Base-by-base conservation (phyloP, 148 eudicot species). In the Chenopodium quinoa region DNA sequence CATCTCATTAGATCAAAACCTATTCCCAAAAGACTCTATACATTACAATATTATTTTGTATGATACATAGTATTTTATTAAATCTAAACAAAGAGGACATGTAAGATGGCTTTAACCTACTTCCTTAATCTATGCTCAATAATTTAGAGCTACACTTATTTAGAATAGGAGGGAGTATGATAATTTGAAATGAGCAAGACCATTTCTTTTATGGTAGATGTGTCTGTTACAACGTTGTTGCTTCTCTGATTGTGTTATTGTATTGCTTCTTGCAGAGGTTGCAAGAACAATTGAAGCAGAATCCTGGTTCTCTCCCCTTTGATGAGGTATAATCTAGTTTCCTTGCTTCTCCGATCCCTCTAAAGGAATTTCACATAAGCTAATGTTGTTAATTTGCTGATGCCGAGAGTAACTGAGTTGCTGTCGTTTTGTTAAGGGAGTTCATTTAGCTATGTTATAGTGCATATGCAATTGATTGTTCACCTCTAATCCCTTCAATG, bases 221-320 rank as follows among this genome's bases (percentile, higher is more conserved):
- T 70, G 7, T 34, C 5, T 11, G 37, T 44, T 29, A 47, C 67
- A 65, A 78, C 4, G 44, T 1, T 32, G 19, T 37, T 37, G 34
- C 82, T 16, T 47, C 0, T 37, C 32, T 65, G 20, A 63, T 1
- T 1, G 50, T 71, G 6, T n/a, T 73, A 1, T 76, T 3, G 1
- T 70, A 65, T 78, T 81, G 56, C 65, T 81, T 83, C 29, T 54
- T 20, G n/a, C 94, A 96, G 98, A 88, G 82, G 81, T 82, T 96
- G 85, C 94, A 96, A 82, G 90, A 92, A 78, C 95, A 92, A n/a
- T 76, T 96, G 82, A 82, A 88, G 85, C 82, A 71, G 68, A 85
- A 91, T 16, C 97, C 98, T 29, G 95, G 88, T 23, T 89, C 97
- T 83, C 98, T 90, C 78, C 97, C 95, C 17, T 96, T 93, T 78